These are phyloP conservation scores for Colletotrichum limetticola DNA, from an alignment of 2,329 filamentous ascomycete species.

Conservation along the genomic window DNA sequence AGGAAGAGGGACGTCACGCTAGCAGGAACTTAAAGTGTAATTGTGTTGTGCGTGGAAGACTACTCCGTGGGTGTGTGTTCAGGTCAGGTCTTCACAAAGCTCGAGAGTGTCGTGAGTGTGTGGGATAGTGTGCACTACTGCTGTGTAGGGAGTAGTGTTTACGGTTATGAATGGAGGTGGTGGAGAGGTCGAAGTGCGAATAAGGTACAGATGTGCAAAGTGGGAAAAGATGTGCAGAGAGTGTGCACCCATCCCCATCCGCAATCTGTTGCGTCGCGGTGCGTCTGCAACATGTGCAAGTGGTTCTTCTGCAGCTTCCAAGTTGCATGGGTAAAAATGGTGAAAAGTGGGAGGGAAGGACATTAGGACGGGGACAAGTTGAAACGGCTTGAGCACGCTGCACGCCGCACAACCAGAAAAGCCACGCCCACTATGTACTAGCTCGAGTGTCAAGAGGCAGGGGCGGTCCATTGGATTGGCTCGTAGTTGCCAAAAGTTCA, in stretches of 20 bases:
- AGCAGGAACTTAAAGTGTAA: conserved; percentile 11
- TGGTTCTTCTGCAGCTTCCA: background rate
- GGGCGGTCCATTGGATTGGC: too few species aligned
- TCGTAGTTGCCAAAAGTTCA: background rate
- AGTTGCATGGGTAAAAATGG: background rate
- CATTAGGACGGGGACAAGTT: conserved; percentile 23
- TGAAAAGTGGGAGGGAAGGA: background rate
- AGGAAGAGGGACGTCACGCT: background rate
- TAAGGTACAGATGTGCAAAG: conserved; percentile 3
- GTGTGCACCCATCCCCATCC: conserved; percentile 7
- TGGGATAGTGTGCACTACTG: too few species aligned
- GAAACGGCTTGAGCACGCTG: conserved; percentile 31
- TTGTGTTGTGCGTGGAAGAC: background rate
- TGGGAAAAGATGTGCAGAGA: background rate
- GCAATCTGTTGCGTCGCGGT: conserved; percentile 21
- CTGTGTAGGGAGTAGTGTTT: background rate
- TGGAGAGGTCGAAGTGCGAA: background rate
- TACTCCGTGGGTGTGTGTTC: too few species aligned
- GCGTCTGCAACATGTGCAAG: background rate
- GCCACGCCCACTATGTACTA: background rate
- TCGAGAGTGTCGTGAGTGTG: background rate
- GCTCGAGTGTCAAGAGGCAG: background rate
- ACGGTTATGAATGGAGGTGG: background rate
- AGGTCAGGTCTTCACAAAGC: background rate
- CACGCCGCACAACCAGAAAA: conserved; percentile 19